Percentiles rank a stretch among this genome's conserved stretches.
Conservation (phyloP, 805 yeast genomes). For the Wickerhamiella azymoides region DNA sequence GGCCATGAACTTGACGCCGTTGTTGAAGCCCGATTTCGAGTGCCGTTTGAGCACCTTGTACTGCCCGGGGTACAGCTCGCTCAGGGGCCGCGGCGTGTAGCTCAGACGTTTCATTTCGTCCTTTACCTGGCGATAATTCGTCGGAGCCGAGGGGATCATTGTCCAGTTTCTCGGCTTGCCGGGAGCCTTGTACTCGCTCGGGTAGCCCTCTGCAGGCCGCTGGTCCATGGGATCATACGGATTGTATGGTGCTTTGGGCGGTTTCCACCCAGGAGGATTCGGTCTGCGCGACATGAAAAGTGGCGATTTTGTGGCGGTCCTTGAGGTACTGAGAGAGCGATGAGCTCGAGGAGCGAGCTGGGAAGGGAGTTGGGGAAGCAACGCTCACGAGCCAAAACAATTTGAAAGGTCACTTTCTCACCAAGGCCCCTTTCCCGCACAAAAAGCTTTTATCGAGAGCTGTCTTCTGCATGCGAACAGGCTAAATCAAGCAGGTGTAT, state of each 20-base stretch:
- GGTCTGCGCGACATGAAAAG: conserved; percentile 31
- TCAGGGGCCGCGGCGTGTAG: conserved; percentile 65
- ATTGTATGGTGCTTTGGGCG: conserved; percentile 72
- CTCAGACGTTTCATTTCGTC: conserved; percentile 61
- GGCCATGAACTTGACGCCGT: conserved; percentile 49
- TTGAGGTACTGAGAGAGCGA: not conserved
- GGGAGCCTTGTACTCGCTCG: conserved; percentile 63
- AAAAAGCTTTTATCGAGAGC: no score
- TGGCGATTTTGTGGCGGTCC: no score
- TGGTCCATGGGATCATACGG: conserved; percentile 68
- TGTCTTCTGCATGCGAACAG: no score
- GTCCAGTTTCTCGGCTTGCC: conserved; percentile 43
- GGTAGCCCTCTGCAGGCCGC: conserved; percentile 75
- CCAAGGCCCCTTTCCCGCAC: no score
- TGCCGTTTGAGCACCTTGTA: conserved; percentile 53
- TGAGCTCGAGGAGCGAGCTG: no score
- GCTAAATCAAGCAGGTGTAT: no score
- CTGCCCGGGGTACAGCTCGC: conserved; percentile 66
- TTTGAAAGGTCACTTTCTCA: no score
- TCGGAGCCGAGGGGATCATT: conserved; percentile 48
- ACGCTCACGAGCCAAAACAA: no score
- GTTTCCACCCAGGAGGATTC: conserved; percentile 67
- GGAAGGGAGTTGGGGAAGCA: no score
- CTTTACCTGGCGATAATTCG: conserved; percentile 52
- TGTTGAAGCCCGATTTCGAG: conserved; percentile 40